Percentiles rank a stretch among this genome's conserved stretches.
Conservation (phyloP, 2,329 filamentous ascomycete species). For the Colletotrichum sp. region DNA sequence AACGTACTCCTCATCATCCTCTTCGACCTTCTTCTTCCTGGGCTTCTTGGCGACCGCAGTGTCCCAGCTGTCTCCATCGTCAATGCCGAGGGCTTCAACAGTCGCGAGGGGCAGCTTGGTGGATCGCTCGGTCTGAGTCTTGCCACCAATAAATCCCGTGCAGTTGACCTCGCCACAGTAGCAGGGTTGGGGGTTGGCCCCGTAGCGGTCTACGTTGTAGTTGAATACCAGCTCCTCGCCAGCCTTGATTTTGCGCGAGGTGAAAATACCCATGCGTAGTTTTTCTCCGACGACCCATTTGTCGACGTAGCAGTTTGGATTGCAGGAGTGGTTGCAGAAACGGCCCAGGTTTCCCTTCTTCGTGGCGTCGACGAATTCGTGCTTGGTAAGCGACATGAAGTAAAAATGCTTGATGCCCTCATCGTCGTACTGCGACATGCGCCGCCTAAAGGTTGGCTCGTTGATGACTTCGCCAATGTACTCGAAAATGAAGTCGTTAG, state of each 20-base stretch:
- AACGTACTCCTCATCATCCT: constrained; percentile 95
- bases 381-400: constrained; percentile 98
- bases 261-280: constrained; percentile 98
- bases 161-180: constrained; percentile 96
- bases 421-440: constrained; percentile 92
- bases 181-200: constrained; percentile 94
- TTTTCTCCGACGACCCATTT: constrained; percentile 99
- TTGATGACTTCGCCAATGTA: constrained; percentile 99
- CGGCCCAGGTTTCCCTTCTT: constrained; percentile 95
- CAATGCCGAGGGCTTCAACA: constrained; percentile 94
- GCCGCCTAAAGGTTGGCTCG: constrained; percentile 84
- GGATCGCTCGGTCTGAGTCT: constrained; percentile 94
- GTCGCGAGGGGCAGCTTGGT: constrained; percentile 90
- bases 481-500: constrained; percentile 95
- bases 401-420: constrained; percentile 99
- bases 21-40: constrained; percentile 87
- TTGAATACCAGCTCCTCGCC: constrained; percentile 98
- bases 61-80: constrained; percentile 91
- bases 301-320: constrained; percentile 98
- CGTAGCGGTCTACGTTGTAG: constrained; percentile 99
- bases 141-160: constrained; percentile 94
- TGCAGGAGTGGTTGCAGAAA: constrained; percentile 99
- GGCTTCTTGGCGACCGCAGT: constrained; percentile 88
- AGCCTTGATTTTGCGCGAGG: constrained; percentile 79
- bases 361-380: constrained; percentile 96